These are phyloP conservation scores for Candida verbasci DNA, from an alignment of 805 yeast species.

Conservation along the genomic window DNA sequence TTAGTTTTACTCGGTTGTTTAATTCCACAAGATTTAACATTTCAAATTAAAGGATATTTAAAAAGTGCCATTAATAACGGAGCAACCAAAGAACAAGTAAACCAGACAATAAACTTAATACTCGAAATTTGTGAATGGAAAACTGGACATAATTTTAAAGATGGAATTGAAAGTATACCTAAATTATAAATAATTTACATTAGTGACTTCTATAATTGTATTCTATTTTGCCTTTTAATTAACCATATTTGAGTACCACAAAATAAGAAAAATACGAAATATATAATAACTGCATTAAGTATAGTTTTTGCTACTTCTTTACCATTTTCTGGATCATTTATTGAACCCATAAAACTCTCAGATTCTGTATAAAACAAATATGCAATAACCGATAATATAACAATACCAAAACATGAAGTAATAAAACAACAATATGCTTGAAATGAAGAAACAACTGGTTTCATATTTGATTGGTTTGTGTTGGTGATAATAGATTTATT, in stretches of 20 bases:
- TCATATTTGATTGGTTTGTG: no score
- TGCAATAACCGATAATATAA: conserved; percentile 81
- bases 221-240: conserved; percentile 61
- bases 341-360: conserved; percentile 91
- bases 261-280: conserved; percentile 73
- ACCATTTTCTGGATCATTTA: conserved; percentile 88
- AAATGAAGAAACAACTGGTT: conserved; percentile 51
- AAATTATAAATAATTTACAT: background rate
- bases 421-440: conserved; percentile 96
- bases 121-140: conserved; percentile 65
- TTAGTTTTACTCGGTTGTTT: conserved; percentile 74
- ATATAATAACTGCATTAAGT: conserved; percentile 83
- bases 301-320: conserved; percentile 89
- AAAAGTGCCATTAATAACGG: conserved; percentile 83
- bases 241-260: conserved; percentile 82
- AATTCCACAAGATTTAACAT: conserved; percentile 90
- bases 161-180: background rate
- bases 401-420: conserved; percentile 86
- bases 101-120: conserved; percentile 55
- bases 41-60: conserved; percentile 87
- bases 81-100: conserved; percentile 58
- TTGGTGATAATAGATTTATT: no score
- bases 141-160: background rate
- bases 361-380: conserved; percentile 73
- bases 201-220: conserved; percentile 31